Percentiles rank a stretch among this genome's conserved stretches.
phyloP scores from a whole-genome alignment of 768 basidiomycete genomes.

The Lenzites betulinus region DNA sequence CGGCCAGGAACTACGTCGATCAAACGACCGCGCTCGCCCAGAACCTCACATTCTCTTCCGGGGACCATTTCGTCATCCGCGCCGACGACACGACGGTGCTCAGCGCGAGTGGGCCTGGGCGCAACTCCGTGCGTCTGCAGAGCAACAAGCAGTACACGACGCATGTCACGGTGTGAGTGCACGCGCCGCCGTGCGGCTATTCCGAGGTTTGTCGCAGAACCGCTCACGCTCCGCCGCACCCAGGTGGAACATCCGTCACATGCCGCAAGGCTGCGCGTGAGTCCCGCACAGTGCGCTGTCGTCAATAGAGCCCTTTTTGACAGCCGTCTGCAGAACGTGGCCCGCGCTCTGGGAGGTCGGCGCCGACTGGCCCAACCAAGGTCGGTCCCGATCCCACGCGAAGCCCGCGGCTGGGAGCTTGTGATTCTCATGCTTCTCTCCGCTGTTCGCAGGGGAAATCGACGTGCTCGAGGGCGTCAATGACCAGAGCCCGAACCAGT shows the following conservation, averaged over 20 bases:
- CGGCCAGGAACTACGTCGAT: slow-evolving; percentile 44
- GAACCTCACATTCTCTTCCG: slow-evolving; percentile 60
- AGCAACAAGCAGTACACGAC: slow-evolving; percentile 55
- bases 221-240: background rate
- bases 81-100: slow-evolving; percentile 54
- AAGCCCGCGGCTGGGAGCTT: background rate
- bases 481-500: slow-evolving; percentile 48
- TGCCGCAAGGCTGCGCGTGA: slow-evolving; percentile 60
- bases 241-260: slow-evolving; percentile 55
- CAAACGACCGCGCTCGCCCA: slow-evolving; percentile 49
- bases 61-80: slow-evolving; percentile 55
- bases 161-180: slow-evolving; percentile 53
- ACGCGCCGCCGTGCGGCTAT: background rate
- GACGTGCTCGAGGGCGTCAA: slow-evolving; percentile 61
- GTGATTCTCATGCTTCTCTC: slow-evolving; percentile 33
- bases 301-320: slow-evolving; percentile 4
- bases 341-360: slow-evolving; percentile 58
- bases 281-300: slow-evolving; percentile 17
- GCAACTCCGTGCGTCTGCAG: slow-evolving; percentile 58
- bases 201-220: background rate
- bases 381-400: slow-evolving; percentile 28
- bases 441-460: slow-evolving; percentile 54
- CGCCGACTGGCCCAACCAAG: slow-evolving; percentile 47
- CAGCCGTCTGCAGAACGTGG: slow-evolving; percentile 36
- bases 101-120: slow-evolving; percentile 49